A percentile compares a stretch with the other conserved stretches of the same genome.
Conservation (phyloP, 2,329 filamentous ascomycete genomes). For the Pestalotiopsis sp. region DNA sequence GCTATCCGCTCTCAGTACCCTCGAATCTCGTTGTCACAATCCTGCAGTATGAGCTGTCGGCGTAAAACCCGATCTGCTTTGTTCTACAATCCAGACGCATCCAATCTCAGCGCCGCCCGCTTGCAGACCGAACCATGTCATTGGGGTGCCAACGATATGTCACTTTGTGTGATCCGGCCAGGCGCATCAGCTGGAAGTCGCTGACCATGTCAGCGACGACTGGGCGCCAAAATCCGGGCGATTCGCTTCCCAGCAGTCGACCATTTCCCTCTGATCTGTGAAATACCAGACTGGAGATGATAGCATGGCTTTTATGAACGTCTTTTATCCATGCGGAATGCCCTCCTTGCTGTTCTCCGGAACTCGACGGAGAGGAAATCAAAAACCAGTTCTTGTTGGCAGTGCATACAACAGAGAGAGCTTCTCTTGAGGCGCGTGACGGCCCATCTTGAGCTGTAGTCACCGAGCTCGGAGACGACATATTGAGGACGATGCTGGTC, state of each 20-base stretch:
- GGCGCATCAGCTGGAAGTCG: conserved; percentile 58
- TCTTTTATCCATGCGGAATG: conserved; percentile 83
- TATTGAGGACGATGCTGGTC: conserved; percentile 25
- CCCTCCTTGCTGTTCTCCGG: conserved; percentile 57
- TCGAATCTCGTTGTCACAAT: conserved; percentile 25
- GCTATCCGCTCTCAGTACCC: conserved; percentile 48
- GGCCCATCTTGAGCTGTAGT: conserved; percentile 20
- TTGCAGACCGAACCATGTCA: conserved; percentile 43
- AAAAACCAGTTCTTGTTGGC: conserved; percentile 94
- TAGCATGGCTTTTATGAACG: conserved; percentile 90
- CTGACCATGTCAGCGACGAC: conserved; percentile 44
- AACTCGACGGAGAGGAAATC: conserved; percentile 69
- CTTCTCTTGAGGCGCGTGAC: conserved; percentile 29
- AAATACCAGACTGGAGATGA: conserved; percentile 54
- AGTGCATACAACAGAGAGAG: conserved; percentile 83
- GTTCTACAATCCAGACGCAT: conserved; percentile 23
- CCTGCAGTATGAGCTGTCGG: conserved; percentile 22
- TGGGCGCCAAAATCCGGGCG: conserved; percentile 51
- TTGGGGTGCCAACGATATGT: conserved; percentile 46
- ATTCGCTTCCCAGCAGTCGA: conserved; percentile 28
- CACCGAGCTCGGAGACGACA: conserved; percentile 30
- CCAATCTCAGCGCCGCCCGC: conserved; percentile 27
- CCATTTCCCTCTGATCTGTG: conserved; percentile 46
- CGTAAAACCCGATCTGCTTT: conserved; percentile 22
- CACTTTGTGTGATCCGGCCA: conserved; percentile 53